These are phyloP conservation scores for Hirschioporus abietinus DNA, from an alignment of 768 basidiomycete genomes.

Conservation along the genomic window DNA sequence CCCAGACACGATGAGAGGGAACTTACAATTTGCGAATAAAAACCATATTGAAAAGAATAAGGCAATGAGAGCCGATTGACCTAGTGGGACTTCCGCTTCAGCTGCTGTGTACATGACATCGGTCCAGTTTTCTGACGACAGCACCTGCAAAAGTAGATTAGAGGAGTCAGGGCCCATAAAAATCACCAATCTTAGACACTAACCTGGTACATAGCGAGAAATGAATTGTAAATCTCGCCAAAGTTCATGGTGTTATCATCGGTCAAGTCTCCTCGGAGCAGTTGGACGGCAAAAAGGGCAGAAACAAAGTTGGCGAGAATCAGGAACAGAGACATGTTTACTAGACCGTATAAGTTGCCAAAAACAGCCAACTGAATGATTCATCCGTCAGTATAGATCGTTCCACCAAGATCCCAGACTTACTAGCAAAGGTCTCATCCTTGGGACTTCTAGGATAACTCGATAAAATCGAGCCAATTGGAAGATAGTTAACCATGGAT, in stretches of 20 bases:
- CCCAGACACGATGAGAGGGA: slow-evolving; percentile 3
- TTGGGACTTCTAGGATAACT: slow-evolving; percentile 83
- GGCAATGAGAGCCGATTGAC: slow-evolving; percentile 66
- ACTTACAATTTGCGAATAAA: slow-evolving; percentile 87
- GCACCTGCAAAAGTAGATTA: slow-evolving; percentile 43
- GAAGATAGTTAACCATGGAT: slow-evolving; percentile 89
- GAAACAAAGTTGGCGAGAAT: slow-evolving; percentile 82
- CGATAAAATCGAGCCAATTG: slow-evolving; percentile 86
- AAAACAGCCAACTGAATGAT: slow-evolving; percentile 70
- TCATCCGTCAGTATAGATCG: slow-evolving; percentile 9
- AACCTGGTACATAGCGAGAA: slow-evolving; percentile 72
- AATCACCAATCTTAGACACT: slow-evolving; percentile 5
- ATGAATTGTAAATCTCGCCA: slow-evolving; percentile 77
- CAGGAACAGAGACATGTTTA: slow-evolving; percentile 90
- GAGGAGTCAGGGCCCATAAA: neutral
- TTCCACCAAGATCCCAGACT: slow-evolving; percentile 20
- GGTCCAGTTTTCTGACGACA: slow-evolving; percentile 96
- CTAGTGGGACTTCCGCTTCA: slow-evolving; percentile 51
- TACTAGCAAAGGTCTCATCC: slow-evolving; percentile 87
- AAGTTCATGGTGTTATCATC: slow-evolving; percentile 59
- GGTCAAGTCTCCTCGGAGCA: slow-evolving; percentile 78
- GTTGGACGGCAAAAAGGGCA: slow-evolving; percentile 76
- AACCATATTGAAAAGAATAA: slow-evolving; percentile 81
- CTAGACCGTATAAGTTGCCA: slow-evolving; percentile 85
- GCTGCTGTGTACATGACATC: slow-evolving; percentile 60